Evolutionary conservation across 1,284 basidiomycete species (phyloP), one percentile per base, ranked within the genome.

Genomic region (Ceratorhiza oryzae-sativae): DNA sequence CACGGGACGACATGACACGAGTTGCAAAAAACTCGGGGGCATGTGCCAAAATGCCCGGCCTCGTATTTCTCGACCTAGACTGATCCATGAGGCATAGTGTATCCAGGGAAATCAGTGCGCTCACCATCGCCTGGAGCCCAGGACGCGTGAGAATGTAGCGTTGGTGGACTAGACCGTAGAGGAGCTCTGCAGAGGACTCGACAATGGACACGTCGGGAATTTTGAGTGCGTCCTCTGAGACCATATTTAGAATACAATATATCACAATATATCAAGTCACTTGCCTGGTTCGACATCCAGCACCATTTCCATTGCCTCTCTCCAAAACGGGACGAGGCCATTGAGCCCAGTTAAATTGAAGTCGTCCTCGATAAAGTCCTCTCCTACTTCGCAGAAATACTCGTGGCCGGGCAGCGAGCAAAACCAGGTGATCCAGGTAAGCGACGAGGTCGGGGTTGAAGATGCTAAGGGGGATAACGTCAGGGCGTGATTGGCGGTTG

Each of bases 231-330:
- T 99, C 97, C 81, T 99, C 97, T 78, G 97, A 93, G 81, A 73
- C 62, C 23, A 1, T 25, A 41, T 15, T 56, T 18, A 12, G 25
- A 18, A 49, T 13, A 39, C 36, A 39, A 53, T 2, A 48, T 46
- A 32, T 56, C 27, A 34, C 63, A 65, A 12, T 32, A 59, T 58
- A 13, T 18, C 18, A 30, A 63, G 23, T 23, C 13, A 80, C 89
- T 80, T 81, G 95, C 95, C 95, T 83, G 97, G 94, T 83, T 99
- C 97, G 65, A 99, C 97, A 81, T 99, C 97, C 73, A 99, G 83
- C n/a, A 99, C 95, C 97, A 99, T 99, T 83, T 99, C 97, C 88
- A 99, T 91, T 32, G 97, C 97, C 81, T 99, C 97, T 81, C 98
- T 96, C 94, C 97, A 99, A 80, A 99, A 99, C 9, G 97, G 91